Evolutionary conservation across 164 flowering plant species (phyloP), one percentile per base, ranked within the genome.

Genomic region (Liriodendron chinense): DNA sequence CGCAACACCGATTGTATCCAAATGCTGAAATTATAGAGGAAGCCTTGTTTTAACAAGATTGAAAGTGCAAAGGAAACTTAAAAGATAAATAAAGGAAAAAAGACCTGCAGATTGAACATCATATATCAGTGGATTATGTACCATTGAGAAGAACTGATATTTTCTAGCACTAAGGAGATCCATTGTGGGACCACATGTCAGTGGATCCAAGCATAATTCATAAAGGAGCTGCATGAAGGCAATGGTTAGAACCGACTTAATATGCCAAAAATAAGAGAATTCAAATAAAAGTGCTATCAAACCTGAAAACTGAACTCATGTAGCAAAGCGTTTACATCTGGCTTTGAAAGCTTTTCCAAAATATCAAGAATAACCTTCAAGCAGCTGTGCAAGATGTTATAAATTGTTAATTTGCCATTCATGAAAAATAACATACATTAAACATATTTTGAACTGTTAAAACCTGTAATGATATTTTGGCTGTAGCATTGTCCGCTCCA

Each of bases 391-490:
- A 80, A 8, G 47, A 72, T 12, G 74, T 20, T 47, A 76, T 2
- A 26, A 73, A 26, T 21, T 47, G 59, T 28, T 28, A 21, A 71
- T 6, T 34, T 10, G 20, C 1, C 10, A 12, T 10, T 20, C 49
- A 21, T 59, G 59, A 3, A n/a, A 57, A 34, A 50, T 47, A 56
- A 7, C 69, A 72, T n/a, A 76, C 7, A 47, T 7, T 43, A n/a
- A 0, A 47, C 47, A 74, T 57, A 56, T 34, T 34, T 59, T 1
- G 16, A 78, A 77, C 34, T 71, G 76, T 43, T 8, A 65, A 76
- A 75, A 94, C 99, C 99, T 96, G 90, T 91, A 96, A 84, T 96
- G 89, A 85, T 89, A 94, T 73, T 87, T 96, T 78, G 99, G 99
- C 83, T 93, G 98, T 63, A 96, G 80, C 48, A 87, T 57, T 24